Evolutionary conservation across 257 asterid species (phyloP).

Genomic region (Solanum ossicruentum): DNA sequence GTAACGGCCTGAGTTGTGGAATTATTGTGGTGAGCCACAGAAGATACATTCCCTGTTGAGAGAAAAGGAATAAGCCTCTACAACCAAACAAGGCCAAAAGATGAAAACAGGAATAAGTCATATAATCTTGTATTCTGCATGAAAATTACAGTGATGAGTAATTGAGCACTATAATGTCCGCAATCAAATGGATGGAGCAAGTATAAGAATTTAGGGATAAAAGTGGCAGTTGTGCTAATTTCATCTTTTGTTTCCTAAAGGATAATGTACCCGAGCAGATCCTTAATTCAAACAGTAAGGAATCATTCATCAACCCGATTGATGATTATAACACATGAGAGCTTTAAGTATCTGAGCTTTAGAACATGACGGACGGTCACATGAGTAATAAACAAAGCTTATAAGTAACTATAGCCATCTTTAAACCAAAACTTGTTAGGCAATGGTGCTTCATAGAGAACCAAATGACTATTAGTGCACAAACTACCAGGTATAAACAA

Average conservation of each 20-base stretch:
- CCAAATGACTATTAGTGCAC: no score
- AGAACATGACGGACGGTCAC: no score
- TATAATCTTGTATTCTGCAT: neutral
- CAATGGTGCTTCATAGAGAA: no score
- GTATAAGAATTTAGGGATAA: neutral
- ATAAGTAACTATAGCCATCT: no score
- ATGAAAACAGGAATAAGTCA: neutral
- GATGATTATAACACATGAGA: no score
- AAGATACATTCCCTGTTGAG: neutral
- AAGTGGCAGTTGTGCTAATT: neutral
- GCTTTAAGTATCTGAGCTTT: no score
- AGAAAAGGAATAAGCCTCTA: neutral
- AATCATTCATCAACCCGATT: neutral
- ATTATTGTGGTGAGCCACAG: conserved; percentile 6
- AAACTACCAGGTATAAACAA: no score
- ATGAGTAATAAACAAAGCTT: no score
- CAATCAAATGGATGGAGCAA: neutral
- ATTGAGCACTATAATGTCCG: neutral
- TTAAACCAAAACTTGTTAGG: no score
- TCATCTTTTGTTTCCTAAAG: neutral
- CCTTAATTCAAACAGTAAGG: neutral
- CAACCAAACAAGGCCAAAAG: neutral
- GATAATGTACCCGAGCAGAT: neutral
- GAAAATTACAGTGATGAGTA: no score
- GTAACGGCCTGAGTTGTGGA: conserved; percentile 1